Percentiles rank a stretch among this genome's conserved stretches.
phyloP scores from a whole-genome alignment of 1,139 yeast species.

The Zygosaccharomyces sapae region DNA sequence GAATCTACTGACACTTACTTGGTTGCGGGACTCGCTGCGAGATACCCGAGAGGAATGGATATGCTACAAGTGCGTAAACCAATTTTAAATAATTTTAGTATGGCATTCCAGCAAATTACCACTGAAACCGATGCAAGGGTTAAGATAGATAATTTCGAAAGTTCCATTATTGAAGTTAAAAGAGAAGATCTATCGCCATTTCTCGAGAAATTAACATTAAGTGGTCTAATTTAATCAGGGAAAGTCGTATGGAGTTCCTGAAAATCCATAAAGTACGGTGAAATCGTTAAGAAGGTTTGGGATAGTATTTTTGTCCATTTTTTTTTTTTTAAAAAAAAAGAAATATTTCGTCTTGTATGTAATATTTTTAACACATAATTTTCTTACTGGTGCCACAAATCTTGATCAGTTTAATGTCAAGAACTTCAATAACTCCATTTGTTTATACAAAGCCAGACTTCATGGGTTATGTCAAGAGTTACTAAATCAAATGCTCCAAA shows the following conservation, averaged over 20 bases:
- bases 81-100: slow-evolving; percentile 72
- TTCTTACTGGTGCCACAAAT: slow-evolving; percentile 5
- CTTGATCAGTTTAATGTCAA: not conserved
- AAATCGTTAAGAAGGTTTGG: not conserved
- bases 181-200: slow-evolving; percentile 86
- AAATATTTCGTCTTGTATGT: too few relatives aligned
- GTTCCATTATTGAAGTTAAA: slow-evolving; percentile 84
- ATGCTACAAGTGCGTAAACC: slow-evolving; percentile 42
- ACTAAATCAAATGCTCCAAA: slow-evolving; percentile 1
- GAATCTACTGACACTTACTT: slow-evolving; percentile 70
- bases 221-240: slow-evolving; percentile 41
- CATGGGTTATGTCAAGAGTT: slow-evolving; percentile 3
- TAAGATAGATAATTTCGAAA: slow-evolving; percentile 89
- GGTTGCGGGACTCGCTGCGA: slow-evolving; percentile 87
- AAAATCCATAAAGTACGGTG: not conserved
- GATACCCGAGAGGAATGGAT: slow-evolving; percentile 63
- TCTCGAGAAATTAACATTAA: slow-evolving; percentile 65
- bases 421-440: not conserved
- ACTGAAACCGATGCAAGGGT: slow-evolving; percentile 80
- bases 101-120: slow-evolving; percentile 86
- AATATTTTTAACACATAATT: not conserved
- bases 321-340: too few relatives aligned
- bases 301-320: too few relatives aligned
- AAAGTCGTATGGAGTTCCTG: not conserved
- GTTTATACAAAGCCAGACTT: not conserved